Evolutionary conservation across 768 basidiomycete genomes (phyloP), one percentile per base, ranked within the genome.

Genomic region (Clitopilus hobsonii): DNA sequence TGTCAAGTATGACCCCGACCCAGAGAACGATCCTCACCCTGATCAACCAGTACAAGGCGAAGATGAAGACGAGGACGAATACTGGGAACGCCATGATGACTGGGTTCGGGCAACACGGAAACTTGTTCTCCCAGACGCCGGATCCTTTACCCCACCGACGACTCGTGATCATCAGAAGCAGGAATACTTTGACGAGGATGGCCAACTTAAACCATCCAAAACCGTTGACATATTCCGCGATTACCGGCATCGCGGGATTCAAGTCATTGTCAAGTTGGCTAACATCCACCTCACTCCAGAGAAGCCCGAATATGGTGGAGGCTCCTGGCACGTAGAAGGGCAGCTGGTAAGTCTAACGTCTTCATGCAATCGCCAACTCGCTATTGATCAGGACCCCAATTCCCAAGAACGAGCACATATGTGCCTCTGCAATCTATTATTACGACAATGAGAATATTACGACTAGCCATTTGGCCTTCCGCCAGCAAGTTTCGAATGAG

Each of bases 291-390:
- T 74, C 38, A 71, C 69, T 0, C 72, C 74, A 13, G 70, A 73
- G 23, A 67, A 69, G 51, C 73, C 74, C 0, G 56, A 61, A 4
- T 74, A 74, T 58, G 57, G 51, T 0, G 73, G 73, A 16, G 72
- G 73, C 20, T 62, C 58, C 3, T 75, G 74, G 73, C 74, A 74
- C 55, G 64, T 73, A 38, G 73, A 74, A 58, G 74, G 68, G 10
- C 57, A 58, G 51, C 58, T 67, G 38, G 56, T 59, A 36, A 6
- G 41, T 54, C n/a, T n/a, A n/a, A n/a, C n/a, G n/a, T n/a, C n/a
- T n/a, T n/a, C n/a, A n/a, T n/a, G n/a, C 13, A 14, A 4, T 36
- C 13, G n/a, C 32, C n/a, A 11, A 4, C 13, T n/a, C 2, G 2
- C 3, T 36, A 10, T 3, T 3, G 10, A 4, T 27, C 28, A 18